Evolutionary conservation across 305 asterid genomes (phyloP).

Genomic region (Stenogyne calaminthoides): DNA sequence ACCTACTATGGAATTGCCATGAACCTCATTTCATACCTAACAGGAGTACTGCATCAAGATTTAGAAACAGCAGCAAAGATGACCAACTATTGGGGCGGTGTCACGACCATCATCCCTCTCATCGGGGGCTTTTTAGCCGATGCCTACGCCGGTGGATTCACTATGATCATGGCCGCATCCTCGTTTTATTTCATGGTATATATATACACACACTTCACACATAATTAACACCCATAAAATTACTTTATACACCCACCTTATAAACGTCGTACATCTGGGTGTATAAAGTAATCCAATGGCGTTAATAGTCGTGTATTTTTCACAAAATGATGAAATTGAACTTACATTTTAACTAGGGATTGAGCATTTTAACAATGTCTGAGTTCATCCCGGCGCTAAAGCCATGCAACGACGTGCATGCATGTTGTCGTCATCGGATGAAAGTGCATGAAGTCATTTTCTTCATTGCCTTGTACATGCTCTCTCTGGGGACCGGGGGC

Average conservation of each 20-base stretch:
- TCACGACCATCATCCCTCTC: slow-evolving; percentile 15
- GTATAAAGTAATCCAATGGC: too few species aligned
- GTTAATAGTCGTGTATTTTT: too few species aligned
- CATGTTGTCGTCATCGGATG: not conserved
- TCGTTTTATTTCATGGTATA: not conserved
- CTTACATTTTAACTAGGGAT: not conserved
- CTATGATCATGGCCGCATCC: slow-evolving; percentile 1
- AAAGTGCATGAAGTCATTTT: not conserved
- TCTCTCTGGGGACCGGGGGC: slow-evolving; percentile 23
- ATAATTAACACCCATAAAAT: too few species aligned
- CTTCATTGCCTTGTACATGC: slow-evolving; percentile 15
- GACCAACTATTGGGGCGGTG: slow-evolving; percentile 14
- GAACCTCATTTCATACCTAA: slow-evolving; percentile 14
- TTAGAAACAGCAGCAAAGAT: slow-evolving; percentile 4
- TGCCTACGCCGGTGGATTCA: slow-evolving; percentile 3
- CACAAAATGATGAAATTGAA: not conserved
- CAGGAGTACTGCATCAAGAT: slow-evolving; percentile 14
- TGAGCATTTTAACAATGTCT: slow-evolving; percentile 16
- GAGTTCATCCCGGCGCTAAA: slow-evolving; percentile 18
- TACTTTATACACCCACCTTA: too few species aligned
- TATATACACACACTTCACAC: not conserved
- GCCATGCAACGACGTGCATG: slow-evolving; percentile 1
- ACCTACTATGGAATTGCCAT: slow-evolving; percentile 15
- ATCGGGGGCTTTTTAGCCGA: slow-evolving; percentile 16
- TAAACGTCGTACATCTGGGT: too few species aligned